Evolutionary conservation across 768 basidiomycete genomes (phyloP).

Genomic region (Pleurotus cornucopiae): DNA sequence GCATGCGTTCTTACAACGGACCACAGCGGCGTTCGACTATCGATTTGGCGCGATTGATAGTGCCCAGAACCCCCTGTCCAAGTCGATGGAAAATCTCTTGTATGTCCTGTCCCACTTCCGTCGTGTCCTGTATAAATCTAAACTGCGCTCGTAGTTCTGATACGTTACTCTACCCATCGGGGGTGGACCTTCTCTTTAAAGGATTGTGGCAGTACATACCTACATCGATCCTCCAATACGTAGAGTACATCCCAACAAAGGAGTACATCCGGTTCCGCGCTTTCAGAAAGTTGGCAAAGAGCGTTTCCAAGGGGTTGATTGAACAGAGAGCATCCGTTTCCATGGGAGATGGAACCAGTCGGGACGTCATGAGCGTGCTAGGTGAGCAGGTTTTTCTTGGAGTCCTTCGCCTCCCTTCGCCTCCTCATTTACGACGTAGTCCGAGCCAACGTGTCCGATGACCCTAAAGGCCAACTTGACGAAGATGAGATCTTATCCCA

Average conservation of each 20-base stretch:
- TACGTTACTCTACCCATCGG: not conserved
- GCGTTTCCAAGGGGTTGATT: not conserved
- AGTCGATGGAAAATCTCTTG: slow-evolving; percentile 18
- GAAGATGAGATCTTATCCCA: slow-evolving; percentile 24
- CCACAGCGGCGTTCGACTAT: slow-evolving; percentile 33
- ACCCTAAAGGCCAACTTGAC: slow-evolving; percentile 10
- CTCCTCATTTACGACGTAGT: slow-evolving; percentile 4
- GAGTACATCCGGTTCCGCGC: not conserved
- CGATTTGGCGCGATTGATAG: slow-evolving; percentile 25
- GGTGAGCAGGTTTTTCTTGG: slow-evolving; percentile 15
- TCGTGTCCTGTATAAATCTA: slow-evolving; percentile 9
- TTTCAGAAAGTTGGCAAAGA: slow-evolving; percentile 1
- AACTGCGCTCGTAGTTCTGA: slow-evolving; percentile 15
- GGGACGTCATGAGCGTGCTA: slow-evolving; percentile 32
- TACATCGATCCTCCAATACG: not conserved
- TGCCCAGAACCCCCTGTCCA: slow-evolving; percentile 16
- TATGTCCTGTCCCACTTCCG: slow-evolving; percentile 14
- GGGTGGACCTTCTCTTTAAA: slow-evolving; percentile 15
- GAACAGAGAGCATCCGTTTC: not conserved
- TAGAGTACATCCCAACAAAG: slow-evolving; percentile 6
- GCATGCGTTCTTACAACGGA: not conserved
- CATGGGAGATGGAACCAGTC: slow-evolving; percentile 6
- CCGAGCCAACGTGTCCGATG: slow-evolving; percentile 13
- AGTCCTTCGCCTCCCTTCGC: not conserved
- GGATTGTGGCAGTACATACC: slow-evolving; percentile 5